Evolutionary conservation across 2,329 filamentous ascomycete genomes (phyloP).

Genomic region (Huntiella omanensis): DNA sequence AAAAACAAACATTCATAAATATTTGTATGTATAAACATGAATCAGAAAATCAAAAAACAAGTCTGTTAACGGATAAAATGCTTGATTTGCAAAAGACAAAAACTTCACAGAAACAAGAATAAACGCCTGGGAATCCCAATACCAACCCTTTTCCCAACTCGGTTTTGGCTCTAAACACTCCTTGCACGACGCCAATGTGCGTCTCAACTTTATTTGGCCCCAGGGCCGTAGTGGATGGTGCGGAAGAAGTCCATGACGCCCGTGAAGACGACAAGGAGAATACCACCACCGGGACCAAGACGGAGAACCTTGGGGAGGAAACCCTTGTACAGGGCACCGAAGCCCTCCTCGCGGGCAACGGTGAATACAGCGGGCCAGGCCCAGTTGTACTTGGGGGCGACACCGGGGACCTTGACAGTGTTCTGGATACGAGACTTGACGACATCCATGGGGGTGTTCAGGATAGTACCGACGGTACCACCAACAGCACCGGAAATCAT

Average conservation of each 20-base stretch:
- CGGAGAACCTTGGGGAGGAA: slow-evolving; percentile 74
- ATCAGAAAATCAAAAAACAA: slow-evolving; percentile 1
- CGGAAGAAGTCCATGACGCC: slow-evolving; percentile 87
- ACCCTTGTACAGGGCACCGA: slow-evolving; percentile 85
- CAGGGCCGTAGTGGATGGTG: slow-evolving; percentile 25
- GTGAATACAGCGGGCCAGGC: slow-evolving; percentile 74
- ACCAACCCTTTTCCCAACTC: slow-evolving; percentile 3
- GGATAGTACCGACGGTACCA: slow-evolving; percentile 69
- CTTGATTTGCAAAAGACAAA: slow-evolving; percentile 7
- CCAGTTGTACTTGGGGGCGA: slow-evolving; percentile 94
- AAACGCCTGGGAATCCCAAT: slow-evolving; percentile 8
- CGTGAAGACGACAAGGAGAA: slow-evolving; percentile 73
- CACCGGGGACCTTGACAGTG: slow-evolving; percentile 62
- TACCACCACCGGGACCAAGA: slow-evolving; percentile 39
- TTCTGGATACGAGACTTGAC: slow-evolving; percentile 98
- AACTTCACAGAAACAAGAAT: slow-evolving; percentile 2
- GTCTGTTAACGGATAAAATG: slow-evolving; percentile 5
- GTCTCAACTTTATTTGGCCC: slow-evolving; percentile 2
- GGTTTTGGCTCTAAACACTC: background rate
- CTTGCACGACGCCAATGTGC: background rate
- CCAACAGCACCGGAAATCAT: slow-evolving; percentile 71
- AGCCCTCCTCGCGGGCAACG: slow-evolving; percentile 85
- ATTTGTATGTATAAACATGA: slow-evolving; percentile 2
- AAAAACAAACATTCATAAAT: background rate
- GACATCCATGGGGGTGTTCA: slow-evolving; percentile 94